Base-by-base conservation (phyloP, 2,329 filamentous ascomycete genomes). In the Fusarium sp. region DNA sequence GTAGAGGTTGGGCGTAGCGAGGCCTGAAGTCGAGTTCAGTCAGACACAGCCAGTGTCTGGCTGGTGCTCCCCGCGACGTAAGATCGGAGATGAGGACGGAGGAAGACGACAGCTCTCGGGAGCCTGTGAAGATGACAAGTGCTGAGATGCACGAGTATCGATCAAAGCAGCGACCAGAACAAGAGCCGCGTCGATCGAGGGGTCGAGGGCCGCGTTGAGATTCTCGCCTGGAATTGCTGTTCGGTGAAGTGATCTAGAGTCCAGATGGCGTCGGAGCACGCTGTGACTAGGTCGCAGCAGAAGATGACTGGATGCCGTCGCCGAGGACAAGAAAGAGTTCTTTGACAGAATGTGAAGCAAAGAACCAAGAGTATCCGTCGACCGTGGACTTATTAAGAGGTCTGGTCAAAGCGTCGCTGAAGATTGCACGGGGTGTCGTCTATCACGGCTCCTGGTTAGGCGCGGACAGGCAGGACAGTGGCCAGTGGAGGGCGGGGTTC, bases 381-480 rank as follows among this genome's bases (percentile, higher is more conserved):
- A 65, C 63, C 62, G 66, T 59, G 65, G 62, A 60, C 63, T 65
- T 69, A 52, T 66, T 56, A 64, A 57, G 66, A 60, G 42, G 66
- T 71, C 54, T 73, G 65, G 73, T 65, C 54, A 66, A 69, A 70
- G 67, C 66, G 70, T 68, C 58, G 69, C 70, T 69, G 72, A 71
- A 67, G 68, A 74, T 69, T 73, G 66, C 60, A 62, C 70, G 65
- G 63, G 38, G 54, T 63, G 68, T 72, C 64, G 65, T 74, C 75
- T 76, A 74, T 76, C 71, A 77, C 75, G 60, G 67, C 67, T 76
- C 69, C 63, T 77, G 76, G 74, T 79, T 79, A 76, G 74, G 77
- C 77, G 76, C 68, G 68, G 74, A 74, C 70, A 58, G 47, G 47
- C 47, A 31, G 47, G 47, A 54, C 47, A 54, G 47, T 52, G 47